A percentile compares a stretch with the other conserved stretches of the same genome.
These are phyloP conservation scores for Ustulina deusta DNA, from an alignment of 2,329 filamentous ascomycete genomes.

Conservation along the genomic window DNA sequence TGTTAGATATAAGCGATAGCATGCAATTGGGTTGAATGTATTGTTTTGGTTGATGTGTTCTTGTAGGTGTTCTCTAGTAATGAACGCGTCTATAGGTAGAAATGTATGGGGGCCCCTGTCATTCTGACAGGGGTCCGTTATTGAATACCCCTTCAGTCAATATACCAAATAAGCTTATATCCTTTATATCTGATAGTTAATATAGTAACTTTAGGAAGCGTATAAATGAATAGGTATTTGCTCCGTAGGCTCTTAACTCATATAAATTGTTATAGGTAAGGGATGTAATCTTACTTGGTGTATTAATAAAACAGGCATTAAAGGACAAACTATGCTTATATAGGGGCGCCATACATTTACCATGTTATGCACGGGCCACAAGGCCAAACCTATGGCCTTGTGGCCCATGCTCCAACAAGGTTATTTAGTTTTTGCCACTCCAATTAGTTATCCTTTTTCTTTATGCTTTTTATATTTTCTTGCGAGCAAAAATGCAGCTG, in stretches of 20 bases:
- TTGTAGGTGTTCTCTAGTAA: not conserved
- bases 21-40: not conserved
- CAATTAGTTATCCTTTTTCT: not conserved
- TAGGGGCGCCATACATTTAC: conserved; percentile 1
- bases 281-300: not conserved
- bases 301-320: not conserved
- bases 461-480: not conserved
- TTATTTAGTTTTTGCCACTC: not conserved
- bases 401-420: not conserved
- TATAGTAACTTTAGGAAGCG: too few relatives aligned
- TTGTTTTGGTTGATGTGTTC: not conserved
- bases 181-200: not conserved
- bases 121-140: not conserved
- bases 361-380: not conserved
- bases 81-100: not conserved
- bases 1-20: too few relatives aligned
- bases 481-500: too few relatives aligned
- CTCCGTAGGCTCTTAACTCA: not conserved
- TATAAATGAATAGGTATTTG: not conserved
- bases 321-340: not conserved
- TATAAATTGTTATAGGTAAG: too few relatives aligned
- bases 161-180: not conserved
- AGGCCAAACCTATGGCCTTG: not conserved
- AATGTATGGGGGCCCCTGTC: conserved; percentile 1
- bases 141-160: conserved; percentile 1